Conservation (phyloP, 2,329 filamentous ascomycete genomes). For the Rhynchosporium graminicola region DNA sequence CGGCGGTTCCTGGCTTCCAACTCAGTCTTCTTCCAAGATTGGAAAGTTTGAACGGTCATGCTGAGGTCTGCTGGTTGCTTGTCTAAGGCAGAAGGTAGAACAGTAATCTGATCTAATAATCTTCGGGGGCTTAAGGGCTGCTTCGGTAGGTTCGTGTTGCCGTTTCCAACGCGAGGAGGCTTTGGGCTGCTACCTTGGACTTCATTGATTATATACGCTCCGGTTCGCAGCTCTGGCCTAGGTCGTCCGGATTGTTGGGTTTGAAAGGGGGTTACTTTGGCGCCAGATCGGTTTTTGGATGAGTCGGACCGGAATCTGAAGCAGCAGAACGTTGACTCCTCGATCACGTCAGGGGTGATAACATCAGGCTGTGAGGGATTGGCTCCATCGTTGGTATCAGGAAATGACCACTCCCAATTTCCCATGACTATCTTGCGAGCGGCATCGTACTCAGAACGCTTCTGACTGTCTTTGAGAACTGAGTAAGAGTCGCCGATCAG, state of each 20-base stretch:
- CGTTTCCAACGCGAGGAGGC: no score
- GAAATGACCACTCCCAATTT: not conserved
- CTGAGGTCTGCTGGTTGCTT: not conserved
- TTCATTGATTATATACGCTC: conserved; percentile 1
- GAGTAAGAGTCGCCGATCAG: not conserved
- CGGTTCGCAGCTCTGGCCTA: not conserved
- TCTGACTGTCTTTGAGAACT: not conserved
- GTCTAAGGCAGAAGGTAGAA: not conserved
- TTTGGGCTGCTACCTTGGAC: not conserved
- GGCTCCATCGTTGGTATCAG: not conserved
- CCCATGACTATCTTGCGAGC: not conserved
- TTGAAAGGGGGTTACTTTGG: not conserved
- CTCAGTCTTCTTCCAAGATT: not conserved
- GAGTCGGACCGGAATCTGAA: no score
- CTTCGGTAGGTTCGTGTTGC: not conserved
- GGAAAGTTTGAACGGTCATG: not conserved
- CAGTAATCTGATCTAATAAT: not conserved
- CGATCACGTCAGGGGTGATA: not conserved
- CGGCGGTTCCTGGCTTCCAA: not conserved
- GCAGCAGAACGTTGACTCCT: not conserved
- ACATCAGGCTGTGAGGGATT: not conserved
- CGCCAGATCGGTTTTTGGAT: no score
- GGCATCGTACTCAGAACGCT: not conserved
- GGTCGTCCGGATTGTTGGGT: not conserved
- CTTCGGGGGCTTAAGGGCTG: not conserved